These are phyloP conservation scores for Xylariales sp. DNA, from an alignment of 2,329 filamentous ascomycete species.

Conservation along the genomic window DNA sequence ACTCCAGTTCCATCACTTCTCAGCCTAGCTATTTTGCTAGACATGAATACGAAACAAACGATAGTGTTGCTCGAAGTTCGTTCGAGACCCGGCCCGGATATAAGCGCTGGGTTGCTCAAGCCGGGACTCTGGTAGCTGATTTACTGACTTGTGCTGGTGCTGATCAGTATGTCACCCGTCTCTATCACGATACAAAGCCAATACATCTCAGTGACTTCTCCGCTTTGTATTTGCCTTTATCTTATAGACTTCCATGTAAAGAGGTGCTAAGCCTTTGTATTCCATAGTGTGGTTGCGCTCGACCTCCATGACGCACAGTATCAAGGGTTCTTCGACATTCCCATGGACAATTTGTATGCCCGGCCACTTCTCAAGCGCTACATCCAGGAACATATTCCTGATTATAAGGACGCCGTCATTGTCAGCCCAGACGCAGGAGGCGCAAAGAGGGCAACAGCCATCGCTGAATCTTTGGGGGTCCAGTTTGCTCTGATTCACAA, in stretches of 20 bases:
- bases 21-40: constrained; percentile 50
- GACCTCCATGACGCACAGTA: constrained; percentile 95
- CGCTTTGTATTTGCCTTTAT: no score
- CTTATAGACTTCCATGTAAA: no score
- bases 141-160: constrained; percentile 92
- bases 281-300: constrained; percentile 86
- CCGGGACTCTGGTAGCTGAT: constrained; percentile 90
- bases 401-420: constrained; percentile 82
- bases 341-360: constrained; percentile 95
- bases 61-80: constrained; percentile 41
- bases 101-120: constrained; percentile 97
- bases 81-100: constrained; percentile 85
- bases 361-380: constrained; percentile 68
- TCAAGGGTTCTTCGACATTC: constrained; percentile 98
- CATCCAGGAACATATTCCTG: constrained; percentile 76
- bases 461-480: constrained; percentile 89
- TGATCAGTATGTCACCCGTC: constrained; percentile 82
- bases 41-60: constrained; percentile 60
- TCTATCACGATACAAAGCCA: no score
- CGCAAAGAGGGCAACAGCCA: constrained; percentile 91
- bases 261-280: no score
- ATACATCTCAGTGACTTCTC: no score
- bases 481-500: constrained; percentile 98
- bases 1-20: constrained; percentile 35
- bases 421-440: constrained; percentile 96